Evolutionary conservation across 208 protist species (phyloP), one percentile per base, ranked within the genome.

Genomic region (Herpetomonas samuelpessoai): DNA sequence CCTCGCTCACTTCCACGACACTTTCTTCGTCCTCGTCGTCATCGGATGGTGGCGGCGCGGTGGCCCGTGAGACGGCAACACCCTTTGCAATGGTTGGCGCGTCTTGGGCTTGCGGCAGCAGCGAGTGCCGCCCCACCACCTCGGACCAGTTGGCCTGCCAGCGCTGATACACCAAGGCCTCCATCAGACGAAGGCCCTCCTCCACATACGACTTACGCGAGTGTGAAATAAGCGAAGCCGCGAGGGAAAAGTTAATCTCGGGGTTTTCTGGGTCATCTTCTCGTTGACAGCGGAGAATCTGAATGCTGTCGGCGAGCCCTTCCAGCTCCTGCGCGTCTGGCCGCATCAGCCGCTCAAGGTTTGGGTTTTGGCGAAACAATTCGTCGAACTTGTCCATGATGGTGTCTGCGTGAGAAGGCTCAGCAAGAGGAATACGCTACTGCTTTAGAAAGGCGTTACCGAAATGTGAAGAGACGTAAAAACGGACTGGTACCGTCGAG

Each of bases 111-210:
- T 6, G 35, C 9, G 35, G 35, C 35, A 41, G 6, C 35, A 41
- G 35, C 9, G 35, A 41, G 35, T 19, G 4, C 35, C 31, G 1
- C 39, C 62, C 31, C 31, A 68, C 46, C 28, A 74, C 65, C 2
- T 60, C 41, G 0, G 52, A 45, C 79, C 81, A 88, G 26, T 62
- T 74, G n/a, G 63, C 25, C 14, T 75, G 28, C 83, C 83, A 88
- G 19, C 67, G 62, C 24, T 65, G 56, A 49, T 73, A 81, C 28
- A 86, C 59, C 14, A 93, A 52, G 9, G 66, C 76, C 59, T 90
- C 76, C 80, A 94, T 86, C 44, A 94, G 41, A 35, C 68, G 62
- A 24, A 91, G 53, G 47, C 88, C 88, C 62, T 89, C 81, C 48
- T 79, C 54, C 28, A 94, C 62, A 45, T 74, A 76, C 6, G 58